Base-by-base conservation (phyloP, 192 early-diverging fungal genomes). In the Backusella macrospora region DNA sequence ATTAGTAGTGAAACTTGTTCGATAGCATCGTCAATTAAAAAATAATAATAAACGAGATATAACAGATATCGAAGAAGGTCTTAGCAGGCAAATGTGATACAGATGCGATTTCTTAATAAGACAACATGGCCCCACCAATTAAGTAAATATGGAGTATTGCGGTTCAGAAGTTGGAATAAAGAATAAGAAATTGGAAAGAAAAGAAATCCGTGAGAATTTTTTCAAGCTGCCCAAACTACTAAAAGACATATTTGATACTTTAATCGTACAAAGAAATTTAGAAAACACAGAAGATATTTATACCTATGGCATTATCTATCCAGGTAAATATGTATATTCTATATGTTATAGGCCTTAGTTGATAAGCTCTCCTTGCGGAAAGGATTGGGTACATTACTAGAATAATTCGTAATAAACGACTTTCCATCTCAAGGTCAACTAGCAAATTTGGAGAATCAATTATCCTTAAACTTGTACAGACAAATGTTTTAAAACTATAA, bases 1-100 rank as follows among this genome's bases (percentile, higher is more conserved):
- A 65, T 65, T 65, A 65, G 63, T 38, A 34, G 63, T 23, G 63
- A 65, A 38, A 65, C 63, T 65, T 65, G 63, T 38, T 65, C 37
- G 63, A 38, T 65, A 37, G 63, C 63, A 23, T 65, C 63, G 26
- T 65, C 63, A 65, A 65, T 37, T 34, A 65, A 34, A 65, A 65
- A 65, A 38, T n/a, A 65, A 37, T 34, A 37, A 65, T 26, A 65
- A 38, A 65, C 9, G 63, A 26, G 37, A 65, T 65, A 65, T 65
- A 65, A 26, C 6, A 65, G 34, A 38, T 26, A 34, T 65, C 9
- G 63, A 65, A 38, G 63, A 65, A 65, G 63, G 37, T 5, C 63
- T 37, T 65, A 16, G 63, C 7, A 65, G 37, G 16, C 63, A 65
- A 65, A 65, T 65, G 37, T 18, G 37, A 38, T 38, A 65, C 63